phyloP scores from a whole-genome alignment of 495 filamentous ascomycete species.

The Penicillium fimorum region DNA sequence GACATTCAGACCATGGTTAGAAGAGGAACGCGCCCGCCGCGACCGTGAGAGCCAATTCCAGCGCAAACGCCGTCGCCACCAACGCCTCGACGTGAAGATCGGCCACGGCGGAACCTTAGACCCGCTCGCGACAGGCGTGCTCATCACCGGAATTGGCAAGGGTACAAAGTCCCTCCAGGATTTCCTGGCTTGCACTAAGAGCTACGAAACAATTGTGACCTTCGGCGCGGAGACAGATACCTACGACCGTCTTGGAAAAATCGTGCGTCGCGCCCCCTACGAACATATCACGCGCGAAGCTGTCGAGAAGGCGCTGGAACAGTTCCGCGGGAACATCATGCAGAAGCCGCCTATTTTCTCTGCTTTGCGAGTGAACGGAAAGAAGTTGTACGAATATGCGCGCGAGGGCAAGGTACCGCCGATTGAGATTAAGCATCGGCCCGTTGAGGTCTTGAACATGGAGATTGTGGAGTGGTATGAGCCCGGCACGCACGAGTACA shows the following conservation, averaged over 20 bases:
- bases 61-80: constrained; percentile 53
- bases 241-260: constrained; percentile 82
- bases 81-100: constrained; percentile 75
- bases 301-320: constrained; percentile 71
- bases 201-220: constrained; percentile 82
- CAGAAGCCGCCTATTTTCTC: constrained; percentile 92
- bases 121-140: constrained; percentile 87
- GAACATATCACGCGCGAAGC: constrained; percentile 72
- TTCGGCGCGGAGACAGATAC: constrained; percentile 93
- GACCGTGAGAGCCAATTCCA: constrained; percentile 53
- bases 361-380: constrained; percentile 87
- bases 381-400: constrained; percentile 93
- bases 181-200: constrained; percentile 87
- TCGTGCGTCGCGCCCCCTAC: constrained; percentile 69
- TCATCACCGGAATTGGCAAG: constrained; percentile 81
- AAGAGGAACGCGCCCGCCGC: constrained; percentile 52
- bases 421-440: constrained; percentile 74
- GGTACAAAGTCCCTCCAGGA: constrained; percentile 78
- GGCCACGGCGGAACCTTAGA: constrained; percentile 96
- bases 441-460: constrained; percentile 71
- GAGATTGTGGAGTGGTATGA: constrained; percentile 87
- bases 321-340: constrained; percentile 82
- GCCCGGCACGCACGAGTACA: constrained; percentile 68
- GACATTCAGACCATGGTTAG: constrained; percentile 72
- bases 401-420: constrained; percentile 82